These are phyloP conservation scores for Candida labiduridarum DNA, from an alignment of 1,139 yeast genomes.

Conservation along the genomic window DNA sequence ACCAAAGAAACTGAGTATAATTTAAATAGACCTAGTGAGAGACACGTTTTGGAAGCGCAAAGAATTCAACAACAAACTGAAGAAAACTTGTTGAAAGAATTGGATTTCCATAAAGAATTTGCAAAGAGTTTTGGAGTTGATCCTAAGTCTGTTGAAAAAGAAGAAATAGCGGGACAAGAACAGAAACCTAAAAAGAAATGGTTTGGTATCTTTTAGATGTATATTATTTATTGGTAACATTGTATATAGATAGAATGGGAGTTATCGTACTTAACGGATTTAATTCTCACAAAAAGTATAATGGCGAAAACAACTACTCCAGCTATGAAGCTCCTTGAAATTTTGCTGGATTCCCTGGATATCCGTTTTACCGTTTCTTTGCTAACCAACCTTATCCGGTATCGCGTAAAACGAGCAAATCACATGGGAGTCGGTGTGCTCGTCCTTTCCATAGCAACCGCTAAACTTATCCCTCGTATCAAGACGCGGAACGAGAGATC, in stretches of 20 bases:
- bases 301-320: not conserved
- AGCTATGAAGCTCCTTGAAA: no score
- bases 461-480: no score
- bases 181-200: conserved; percentile 29
- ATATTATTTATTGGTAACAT: not conserved
- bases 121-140: conserved; percentile 25
- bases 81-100: conserved; percentile 62
- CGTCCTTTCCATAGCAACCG: no score
- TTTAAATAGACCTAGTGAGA: conserved; percentile 68
- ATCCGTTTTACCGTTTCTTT: no score
- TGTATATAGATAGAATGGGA: not conserved
- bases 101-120: conserved; percentile 38
- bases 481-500: no score
- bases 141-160: not conserved
- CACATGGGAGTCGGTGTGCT: no score
- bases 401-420: no score
- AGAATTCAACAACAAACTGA: conserved; percentile 70
- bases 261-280: not conserved
- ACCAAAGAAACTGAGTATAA: conserved; percentile 49
- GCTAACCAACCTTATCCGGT: no score
- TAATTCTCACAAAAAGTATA: not conserved
- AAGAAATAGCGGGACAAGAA: not conserved
- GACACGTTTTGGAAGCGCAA: conserved; percentile 77
- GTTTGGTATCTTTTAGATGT: conserved; percentile 34
- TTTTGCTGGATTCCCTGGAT: no score